A percentile compares a stretch with the other conserved stretches of the same genome.
These are phyloP conservation scores for Boletus speciosus DNA, from an alignment of 768 basidiomycete genomes.

Conservation along the genomic window DNA sequence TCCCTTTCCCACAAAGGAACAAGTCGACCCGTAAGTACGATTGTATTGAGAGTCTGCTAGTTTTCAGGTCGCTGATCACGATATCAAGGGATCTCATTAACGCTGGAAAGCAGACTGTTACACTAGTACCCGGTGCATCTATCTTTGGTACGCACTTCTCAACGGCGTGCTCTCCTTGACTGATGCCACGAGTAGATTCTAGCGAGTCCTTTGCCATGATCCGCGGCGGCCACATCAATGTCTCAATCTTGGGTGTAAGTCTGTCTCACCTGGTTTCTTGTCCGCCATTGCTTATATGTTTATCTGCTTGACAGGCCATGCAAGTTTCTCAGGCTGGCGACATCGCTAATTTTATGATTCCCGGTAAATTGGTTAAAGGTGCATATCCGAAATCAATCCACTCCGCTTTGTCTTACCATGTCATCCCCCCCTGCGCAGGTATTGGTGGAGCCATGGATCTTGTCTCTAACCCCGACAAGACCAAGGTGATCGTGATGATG, in stretches of 20 bases:
- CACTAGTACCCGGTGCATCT: constrained; percentile 86
- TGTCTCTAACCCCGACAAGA: constrained; percentile 93
- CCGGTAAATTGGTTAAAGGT: constrained; percentile 89
- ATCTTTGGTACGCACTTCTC: constrained; percentile 64
- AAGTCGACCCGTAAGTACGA: constrained; percentile 71
- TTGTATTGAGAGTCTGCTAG: background rate
- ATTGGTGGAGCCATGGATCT: constrained; percentile 98
- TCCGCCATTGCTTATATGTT: background rate
- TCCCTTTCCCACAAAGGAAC: constrained; percentile 79
- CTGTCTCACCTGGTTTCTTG: background rate
- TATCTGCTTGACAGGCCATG: constrained; percentile 63
- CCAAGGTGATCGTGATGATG: constrained; percentile 86
- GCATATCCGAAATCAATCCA: background rate
- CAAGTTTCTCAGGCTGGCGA: constrained; percentile 92
- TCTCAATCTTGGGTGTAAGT: constrained; percentile 87
- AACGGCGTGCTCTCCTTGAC: background rate
- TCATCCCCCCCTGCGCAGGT: constrained; percentile 39
- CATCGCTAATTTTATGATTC: constrained; percentile 98
- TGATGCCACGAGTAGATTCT: constrained; percentile 48
- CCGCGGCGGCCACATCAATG: constrained; percentile 92
- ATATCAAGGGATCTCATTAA: constrained; percentile 78
- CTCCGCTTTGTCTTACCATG: constrained; percentile 4
- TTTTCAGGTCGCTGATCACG: constrained; percentile 1
- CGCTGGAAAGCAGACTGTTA: constrained; percentile 93
- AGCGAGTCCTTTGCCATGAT: constrained; percentile 97